phyloP scores from a whole-genome alignment of 2,329 filamentous ascomycete species.

The Fusarium siculi region DNA sequence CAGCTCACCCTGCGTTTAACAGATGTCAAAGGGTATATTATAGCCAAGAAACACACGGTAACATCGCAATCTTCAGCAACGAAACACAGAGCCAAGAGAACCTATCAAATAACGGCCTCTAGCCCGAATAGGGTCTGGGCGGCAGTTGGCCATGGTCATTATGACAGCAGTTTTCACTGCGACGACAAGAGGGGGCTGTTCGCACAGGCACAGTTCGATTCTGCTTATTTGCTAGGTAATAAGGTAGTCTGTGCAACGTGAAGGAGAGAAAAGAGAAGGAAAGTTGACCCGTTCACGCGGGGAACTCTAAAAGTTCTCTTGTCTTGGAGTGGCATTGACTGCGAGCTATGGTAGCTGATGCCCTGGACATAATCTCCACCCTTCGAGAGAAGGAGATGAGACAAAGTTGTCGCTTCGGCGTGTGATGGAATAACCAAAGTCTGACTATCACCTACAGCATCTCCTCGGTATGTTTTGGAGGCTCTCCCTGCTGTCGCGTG shows the following conservation, averaged over 20 bases:
- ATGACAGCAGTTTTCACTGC: conserved; percentile 21
- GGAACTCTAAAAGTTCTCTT: background rate
- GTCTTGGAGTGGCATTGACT: background rate
- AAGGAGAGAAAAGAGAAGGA: background rate
- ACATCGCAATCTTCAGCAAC: conserved; percentile 30
- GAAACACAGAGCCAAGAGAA: conserved; percentile 9
- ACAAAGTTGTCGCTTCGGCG: background rate
- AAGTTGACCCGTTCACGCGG: conserved; percentile 12
- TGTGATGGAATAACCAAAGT: conserved; percentile 5
- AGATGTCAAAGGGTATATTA: background rate
- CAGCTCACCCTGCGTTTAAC: conserved; percentile 1
- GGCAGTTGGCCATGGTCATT: conserved; percentile 24
- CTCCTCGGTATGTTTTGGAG: conserved; percentile 1
- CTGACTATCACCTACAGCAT: background rate
- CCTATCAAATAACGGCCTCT: conserved; percentile 34
- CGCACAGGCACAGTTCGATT: conserved; percentile 25
- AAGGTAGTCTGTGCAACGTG: background rate
- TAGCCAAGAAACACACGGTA: conserved; percentile 13
- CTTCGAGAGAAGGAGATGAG: background rate
- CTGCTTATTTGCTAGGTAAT: background rate
- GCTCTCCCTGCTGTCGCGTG: conserved; percentile 19
- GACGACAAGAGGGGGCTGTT: conserved; percentile 8
- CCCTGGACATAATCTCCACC: conserved; percentile 14
- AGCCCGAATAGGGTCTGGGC: conserved; percentile 27
- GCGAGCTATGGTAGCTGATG: conserved; percentile 1